phyloP scores from a whole-genome alignment of 164 flowering plant species.

The Litsea cubeba region DNA sequence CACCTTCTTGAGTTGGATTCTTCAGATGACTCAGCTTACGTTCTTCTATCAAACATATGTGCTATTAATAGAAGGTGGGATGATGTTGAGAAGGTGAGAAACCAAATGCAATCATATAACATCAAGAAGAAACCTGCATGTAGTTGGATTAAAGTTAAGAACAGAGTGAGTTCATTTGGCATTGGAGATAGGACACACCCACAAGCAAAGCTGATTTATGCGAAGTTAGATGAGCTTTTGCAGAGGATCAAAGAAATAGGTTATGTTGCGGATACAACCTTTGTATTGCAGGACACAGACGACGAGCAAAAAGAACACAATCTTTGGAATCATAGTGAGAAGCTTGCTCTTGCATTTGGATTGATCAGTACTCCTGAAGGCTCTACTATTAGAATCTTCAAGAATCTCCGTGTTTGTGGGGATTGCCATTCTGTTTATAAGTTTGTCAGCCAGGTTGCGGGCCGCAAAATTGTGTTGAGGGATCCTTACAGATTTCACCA shows the following conservation, averaged over 20 bases:
- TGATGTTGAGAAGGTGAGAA: conserved; percentile 56
- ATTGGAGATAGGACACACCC: conserved; percentile 65
- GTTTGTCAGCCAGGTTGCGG: conserved; percentile 39
- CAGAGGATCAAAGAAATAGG: conserved; percentile 60
- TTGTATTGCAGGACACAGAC: conserved; percentile 77
- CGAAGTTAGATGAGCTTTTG: conserved; percentile 53
- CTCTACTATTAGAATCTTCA: conserved; percentile 56
- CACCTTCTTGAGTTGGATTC: conserved; percentile 56
- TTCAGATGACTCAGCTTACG: conserved; percentile 77
- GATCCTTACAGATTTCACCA: conserved; percentile 84
- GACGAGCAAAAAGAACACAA: conserved; percentile 83
- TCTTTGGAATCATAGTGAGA: conserved; percentile 84
- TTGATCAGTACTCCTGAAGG: conserved; percentile 50
- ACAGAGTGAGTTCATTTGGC: conserved; percentile 53
- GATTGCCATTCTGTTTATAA: conserved; percentile 83
- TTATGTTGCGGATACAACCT: conserved; percentile 70
- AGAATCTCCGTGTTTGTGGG: conserved; percentile 87
- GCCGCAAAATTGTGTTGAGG: conserved; percentile 50
- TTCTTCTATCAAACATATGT: conserved; percentile 70
- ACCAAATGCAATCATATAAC: conserved; percentile 44
- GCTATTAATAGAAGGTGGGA: conserved; percentile 67
- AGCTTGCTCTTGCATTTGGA: conserved; percentile 71
- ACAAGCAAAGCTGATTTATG: conserved; percentile 35
- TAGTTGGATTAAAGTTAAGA: conserved; percentile 76
- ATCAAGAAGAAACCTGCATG: conserved; percentile 68